These are phyloP conservation scores for Penicillium cinerascens DNA, from an alignment of 495 filamentous ascomycete species.

Conservation along the genomic window DNA sequence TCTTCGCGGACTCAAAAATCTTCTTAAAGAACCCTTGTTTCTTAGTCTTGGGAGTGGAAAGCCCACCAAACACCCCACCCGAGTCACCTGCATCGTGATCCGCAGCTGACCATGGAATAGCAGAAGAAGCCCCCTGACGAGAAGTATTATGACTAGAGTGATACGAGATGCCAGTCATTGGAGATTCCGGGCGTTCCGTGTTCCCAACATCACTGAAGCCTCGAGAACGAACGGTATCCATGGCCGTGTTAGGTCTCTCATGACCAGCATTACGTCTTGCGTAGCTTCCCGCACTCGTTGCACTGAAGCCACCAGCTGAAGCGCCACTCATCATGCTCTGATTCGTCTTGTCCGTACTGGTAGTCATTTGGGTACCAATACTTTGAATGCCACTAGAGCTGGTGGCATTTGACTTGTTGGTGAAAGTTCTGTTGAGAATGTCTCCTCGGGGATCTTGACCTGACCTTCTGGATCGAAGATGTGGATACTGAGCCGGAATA, in stretches of 20 bases:
- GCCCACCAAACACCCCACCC: conserved; percentile 63
- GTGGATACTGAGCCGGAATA: conserved; percentile 36
- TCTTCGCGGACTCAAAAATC: conserved; percentile 91
- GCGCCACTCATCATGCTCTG: conserved; percentile 88
- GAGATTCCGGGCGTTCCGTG: conserved; percentile 59
- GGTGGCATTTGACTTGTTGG: conserved; percentile 82
- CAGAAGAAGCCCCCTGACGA: conserved; percentile 46
- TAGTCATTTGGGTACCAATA: conserved; percentile 67
- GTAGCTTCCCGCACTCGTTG: conserved; percentile 91
- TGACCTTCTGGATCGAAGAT: conserved; percentile 64
- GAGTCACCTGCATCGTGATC: conserved; percentile 41
- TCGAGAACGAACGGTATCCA: conserved; percentile 41
- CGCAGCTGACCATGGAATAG: conserved; percentile 43
- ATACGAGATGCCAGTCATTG: conserved; percentile 73
- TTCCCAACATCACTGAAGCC: conserved; percentile 45
- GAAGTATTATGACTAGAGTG: conserved; percentile 79
- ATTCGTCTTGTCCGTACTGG: conserved; percentile 71
- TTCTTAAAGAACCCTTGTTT: conserved; percentile 96
- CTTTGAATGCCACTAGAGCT: conserved; percentile 66
- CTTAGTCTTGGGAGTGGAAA: conserved; percentile 83
- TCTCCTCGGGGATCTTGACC: conserved; percentile 76
- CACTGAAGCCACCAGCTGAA: conserved; percentile 87
- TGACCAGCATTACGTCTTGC: conserved; percentile 58
- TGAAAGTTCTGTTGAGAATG: conserved; percentile 70
- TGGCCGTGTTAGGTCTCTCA: conserved; percentile 50